These are phyloP conservation scores for Oryza glaberrima DNA, from an alignment of 176 grass and related monocot species.

Conservation along the genomic window DNA sequence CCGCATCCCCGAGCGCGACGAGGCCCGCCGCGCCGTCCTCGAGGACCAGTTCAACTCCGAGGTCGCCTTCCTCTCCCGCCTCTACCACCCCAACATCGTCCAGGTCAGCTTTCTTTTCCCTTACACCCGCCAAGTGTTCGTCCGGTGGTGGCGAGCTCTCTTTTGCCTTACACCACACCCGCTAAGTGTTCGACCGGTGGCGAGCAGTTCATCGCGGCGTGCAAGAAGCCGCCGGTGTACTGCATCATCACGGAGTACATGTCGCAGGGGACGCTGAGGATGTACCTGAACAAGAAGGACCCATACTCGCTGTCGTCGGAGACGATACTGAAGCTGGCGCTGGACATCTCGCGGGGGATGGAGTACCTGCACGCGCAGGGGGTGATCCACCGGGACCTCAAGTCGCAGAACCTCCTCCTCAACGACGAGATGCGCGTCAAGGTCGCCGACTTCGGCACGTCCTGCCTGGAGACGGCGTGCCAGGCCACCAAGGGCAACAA, in stretches of 20 bases:
- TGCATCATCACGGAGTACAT: conserved; percentile 99
- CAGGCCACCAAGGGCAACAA: conserved; percentile 84
- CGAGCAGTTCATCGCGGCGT: conserved; percentile 87
- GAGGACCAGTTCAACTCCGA: conserved; percentile 98
- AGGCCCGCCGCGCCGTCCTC: conserved; percentile 56
- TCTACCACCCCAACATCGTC: conserved; percentile 93
- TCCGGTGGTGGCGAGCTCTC: background rate
- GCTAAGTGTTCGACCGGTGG: background rate
- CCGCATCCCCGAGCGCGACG: conserved; percentile 94
- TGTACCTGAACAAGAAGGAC: conserved; percentile 99
- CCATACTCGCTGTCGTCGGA: conserved; percentile 93
- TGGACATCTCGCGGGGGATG: conserved; percentile 95
- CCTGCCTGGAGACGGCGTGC: conserved; percentile 83
- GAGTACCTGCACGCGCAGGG: conserved; percentile 96
- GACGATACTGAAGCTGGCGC: conserved; percentile 78
- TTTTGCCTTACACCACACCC: too few species aligned
- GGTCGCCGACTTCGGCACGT: conserved; percentile 96
- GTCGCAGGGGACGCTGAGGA: conserved; percentile 96
- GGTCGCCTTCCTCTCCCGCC: conserved; percentile 87
- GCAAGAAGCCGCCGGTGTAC: conserved; percentile 96
- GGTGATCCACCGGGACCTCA: conserved; percentile 94
- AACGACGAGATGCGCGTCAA: conserved; percentile 98
- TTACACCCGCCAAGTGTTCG: background rate
- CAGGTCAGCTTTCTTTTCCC: conserved; percentile 43
- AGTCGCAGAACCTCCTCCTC: conserved; percentile 95